phyloP scores from a whole-genome alignment of 164 flowering plant species.

The Magnolia sinica region DNA sequence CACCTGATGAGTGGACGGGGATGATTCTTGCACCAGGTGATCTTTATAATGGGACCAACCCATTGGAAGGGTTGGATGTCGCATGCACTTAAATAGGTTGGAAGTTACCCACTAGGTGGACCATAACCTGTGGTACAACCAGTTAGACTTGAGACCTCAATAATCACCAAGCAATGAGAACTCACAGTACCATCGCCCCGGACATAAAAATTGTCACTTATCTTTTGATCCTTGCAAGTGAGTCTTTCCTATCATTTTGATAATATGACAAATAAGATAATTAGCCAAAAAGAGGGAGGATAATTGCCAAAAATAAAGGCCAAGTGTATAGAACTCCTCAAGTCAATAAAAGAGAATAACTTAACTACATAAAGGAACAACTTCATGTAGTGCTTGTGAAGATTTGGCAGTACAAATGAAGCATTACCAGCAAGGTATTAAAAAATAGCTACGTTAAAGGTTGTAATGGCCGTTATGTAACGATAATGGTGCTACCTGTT shows the following conservation, averaged over 20 bases:
- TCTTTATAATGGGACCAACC: no score
- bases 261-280: slow-evolving; percentile 4
- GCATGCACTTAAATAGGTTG: no score
- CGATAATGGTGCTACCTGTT: no score
- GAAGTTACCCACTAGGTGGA: no score
- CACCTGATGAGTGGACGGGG: no score
- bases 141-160: no score
- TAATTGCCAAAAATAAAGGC: not conserved
- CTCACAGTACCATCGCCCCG: slow-evolving; percentile 99
- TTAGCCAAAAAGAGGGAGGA: slow-evolving; percentile 2
- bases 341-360: not conserved
- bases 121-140: not conserved
- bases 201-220: slow-evolving; percentile 91
- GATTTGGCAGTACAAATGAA: no score
- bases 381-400: not conserved
- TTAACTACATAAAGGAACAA: not conserved
- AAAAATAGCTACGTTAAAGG: no score
- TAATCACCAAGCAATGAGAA: slow-evolving; percentile 10
- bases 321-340: not conserved
- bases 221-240: slow-evolving; percentile 76
- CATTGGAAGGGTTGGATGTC: no score
- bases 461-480: no score
- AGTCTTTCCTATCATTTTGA: slow-evolving; percentile 63
- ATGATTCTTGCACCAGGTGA: no score
- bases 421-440: no score